Evolutionary conservation across 2,329 filamentous ascomycete species (phyloP).

Genomic region (Keithomyces neogunnii): DNA sequence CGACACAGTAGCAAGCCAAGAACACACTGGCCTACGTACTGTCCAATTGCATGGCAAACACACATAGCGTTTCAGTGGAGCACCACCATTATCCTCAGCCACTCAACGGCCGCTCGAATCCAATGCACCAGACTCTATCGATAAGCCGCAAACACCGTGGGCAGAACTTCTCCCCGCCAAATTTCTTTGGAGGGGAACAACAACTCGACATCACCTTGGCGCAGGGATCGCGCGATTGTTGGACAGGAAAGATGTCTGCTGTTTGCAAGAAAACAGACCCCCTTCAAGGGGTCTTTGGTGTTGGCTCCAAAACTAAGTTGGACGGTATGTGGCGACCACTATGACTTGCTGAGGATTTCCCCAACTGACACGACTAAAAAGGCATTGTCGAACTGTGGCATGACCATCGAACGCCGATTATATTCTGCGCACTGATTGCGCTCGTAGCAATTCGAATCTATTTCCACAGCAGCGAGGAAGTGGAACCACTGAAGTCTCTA

Average conservation of each 20-base stretch:
- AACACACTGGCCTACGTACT: too few relatives aligned
- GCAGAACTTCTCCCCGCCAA: slow-evolving; percentile 2
- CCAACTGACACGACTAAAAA: slow-evolving; percentile 10
- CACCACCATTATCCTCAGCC: not conserved
- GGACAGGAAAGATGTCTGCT: not conserved
- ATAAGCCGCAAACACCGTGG: slow-evolving; percentile 1
- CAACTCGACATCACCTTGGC: not conserved
- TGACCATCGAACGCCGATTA: slow-evolving; percentile 33
- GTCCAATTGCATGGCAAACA: too few relatives aligned
- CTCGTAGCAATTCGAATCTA: slow-evolving; percentile 34
- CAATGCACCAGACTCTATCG: not conserved
- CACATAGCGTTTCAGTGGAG: too few relatives aligned
- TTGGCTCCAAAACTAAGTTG: not conserved
- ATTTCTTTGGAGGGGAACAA: not conserved
- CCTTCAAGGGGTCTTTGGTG: not conserved
- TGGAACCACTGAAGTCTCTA: slow-evolving; percentile 26
- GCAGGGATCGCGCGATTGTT: not conserved
- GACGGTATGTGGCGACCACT: slow-evolving; percentile 3
- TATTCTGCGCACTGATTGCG: slow-evolving; percentile 28
- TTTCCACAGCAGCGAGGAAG: slow-evolving; percentile 27
- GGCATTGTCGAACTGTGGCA: slow-evolving; percentile 38
- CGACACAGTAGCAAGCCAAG: too few relatives aligned
- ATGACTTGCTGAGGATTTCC: not conserved
- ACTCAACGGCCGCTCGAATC: not conserved
- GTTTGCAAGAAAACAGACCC: slow-evolving; percentile 1